Conservation (phyloP, 2,329 filamentous ascomycete species). For the Plenodomus tracheiphilus region DNA sequence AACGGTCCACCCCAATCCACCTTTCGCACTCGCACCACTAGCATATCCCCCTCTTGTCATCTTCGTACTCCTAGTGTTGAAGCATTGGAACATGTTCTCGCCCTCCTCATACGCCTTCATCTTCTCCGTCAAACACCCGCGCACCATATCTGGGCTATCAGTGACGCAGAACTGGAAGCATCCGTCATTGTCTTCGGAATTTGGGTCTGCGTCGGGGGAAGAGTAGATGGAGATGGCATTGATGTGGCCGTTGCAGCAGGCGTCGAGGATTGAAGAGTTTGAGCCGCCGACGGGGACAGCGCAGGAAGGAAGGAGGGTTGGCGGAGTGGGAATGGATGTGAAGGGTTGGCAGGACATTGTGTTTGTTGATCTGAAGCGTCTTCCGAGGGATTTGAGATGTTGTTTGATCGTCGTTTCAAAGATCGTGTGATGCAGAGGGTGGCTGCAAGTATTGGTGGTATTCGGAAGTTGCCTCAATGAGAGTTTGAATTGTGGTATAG, state of each 20-base stretch:
- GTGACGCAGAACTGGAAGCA: constrained; percentile 35
- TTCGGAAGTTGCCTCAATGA: too few species aligned
- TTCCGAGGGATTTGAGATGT: background rate
- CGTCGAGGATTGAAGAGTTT: constrained; percentile 34
- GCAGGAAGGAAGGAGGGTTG: constrained; percentile 25
- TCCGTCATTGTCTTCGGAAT: constrained; percentile 13
- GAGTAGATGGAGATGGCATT: constrained; percentile 29
- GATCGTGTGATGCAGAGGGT: too few species aligned
- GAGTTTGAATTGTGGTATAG: too few species aligned
- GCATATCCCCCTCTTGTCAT: constrained; percentile 11
- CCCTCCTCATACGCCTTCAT: constrained; percentile 11
- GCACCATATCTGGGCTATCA: constrained; percentile 12
- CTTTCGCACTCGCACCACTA: constrained; percentile 6
- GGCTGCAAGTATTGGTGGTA: too few species aligned
- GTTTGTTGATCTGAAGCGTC: background rate
- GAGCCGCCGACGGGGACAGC: constrained; percentile 31
- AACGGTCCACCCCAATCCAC: constrained; percentile 5
- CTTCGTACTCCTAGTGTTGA: constrained; percentile 10
- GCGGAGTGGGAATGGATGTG: constrained; percentile 22
- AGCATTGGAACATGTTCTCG: constrained; percentile 13
- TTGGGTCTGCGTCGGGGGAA: constrained; percentile 9
- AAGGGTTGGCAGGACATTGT: constrained; percentile 20
- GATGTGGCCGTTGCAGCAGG: constrained; percentile 37
- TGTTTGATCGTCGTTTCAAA: background rate
- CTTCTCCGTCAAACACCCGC: constrained; percentile 16